Conservation (phyloP, 1,284 basidiomycete species). For the Cerrena zonata region DNA sequence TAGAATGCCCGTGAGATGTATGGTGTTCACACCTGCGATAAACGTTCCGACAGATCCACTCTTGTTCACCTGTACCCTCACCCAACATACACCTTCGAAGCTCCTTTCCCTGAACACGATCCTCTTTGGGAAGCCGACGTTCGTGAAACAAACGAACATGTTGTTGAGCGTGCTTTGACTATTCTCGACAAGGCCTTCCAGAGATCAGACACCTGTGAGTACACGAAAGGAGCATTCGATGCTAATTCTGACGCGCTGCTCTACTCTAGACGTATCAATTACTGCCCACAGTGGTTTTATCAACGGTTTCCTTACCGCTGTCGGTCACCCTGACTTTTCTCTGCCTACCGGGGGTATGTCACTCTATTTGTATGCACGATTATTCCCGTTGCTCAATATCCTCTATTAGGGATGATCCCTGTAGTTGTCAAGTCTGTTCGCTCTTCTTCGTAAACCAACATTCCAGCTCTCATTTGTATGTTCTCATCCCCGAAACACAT, state of each 20-base stretch:
- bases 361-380: too few relatives aligned
- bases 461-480: too few relatives aligned
- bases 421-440: too few relatives aligned
- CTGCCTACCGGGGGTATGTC: slow-evolving; percentile 67
- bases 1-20: slow-evolving; percentile 65
- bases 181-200: slow-evolving; percentile 65
- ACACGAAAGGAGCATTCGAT: too few relatives aligned
- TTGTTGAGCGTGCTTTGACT: slow-evolving; percentile 45
- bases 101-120: slow-evolving; percentile 68
- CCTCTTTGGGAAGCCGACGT: slow-evolving; percentile 59
- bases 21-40: slow-evolving; percentile 73
- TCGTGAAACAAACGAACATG: slow-evolving; percentile 58
- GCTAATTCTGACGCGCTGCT: too few relatives aligned
- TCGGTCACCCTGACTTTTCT: slow-evolving; percentile 37
- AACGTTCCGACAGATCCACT: slow-evolving; percentile 48
- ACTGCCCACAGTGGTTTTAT: slow-evolving; percentile 62
- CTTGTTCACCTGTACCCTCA: slow-evolving; percentile 46
- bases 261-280: slow-evolving; percentile 46
- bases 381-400: too few relatives aligned
- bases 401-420: too few relatives aligned
- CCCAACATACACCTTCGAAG: slow-evolving; percentile 60
- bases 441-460: too few relatives aligned
- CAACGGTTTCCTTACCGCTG: slow-evolving; percentile 42
- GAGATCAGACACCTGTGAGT: slow-evolving; percentile 11
- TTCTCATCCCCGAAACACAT: too few relatives aligned